phyloP scores from a whole-genome alignment of 2,329 filamentous ascomycete genomes.

The Talaromyces sp. region DNA sequence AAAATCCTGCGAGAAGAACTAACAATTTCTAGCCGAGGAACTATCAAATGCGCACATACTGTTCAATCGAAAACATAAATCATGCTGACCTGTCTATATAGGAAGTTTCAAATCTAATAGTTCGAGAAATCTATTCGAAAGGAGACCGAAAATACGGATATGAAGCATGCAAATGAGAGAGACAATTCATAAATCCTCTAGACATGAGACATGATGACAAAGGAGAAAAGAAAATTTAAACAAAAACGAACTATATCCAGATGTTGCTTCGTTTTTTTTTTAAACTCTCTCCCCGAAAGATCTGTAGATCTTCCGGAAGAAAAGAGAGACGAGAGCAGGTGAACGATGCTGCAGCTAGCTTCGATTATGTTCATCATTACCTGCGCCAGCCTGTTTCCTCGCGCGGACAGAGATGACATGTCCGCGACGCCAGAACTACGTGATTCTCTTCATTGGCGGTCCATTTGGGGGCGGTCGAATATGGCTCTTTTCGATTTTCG shows the following conservation, averaged over 20 bases:
- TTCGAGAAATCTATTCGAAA: neutral
- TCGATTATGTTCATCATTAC: constrained; percentile 1
- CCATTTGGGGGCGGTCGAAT: neutral
- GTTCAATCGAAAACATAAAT: neutral
- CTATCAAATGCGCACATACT: neutral
- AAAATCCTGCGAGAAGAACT: neutral
- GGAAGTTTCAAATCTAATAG: neutral
- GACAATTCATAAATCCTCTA: constrained; percentile 13
- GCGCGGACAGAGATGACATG: neutral
- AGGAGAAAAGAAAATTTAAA: neutral
- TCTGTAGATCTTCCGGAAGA: neutral
- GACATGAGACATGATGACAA: constrained; percentile 8
- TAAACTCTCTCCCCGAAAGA: neutral
- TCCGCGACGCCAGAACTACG: constrained; percentile 2
- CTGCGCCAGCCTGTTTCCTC: neutral
- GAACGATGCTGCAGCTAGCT: constrained; percentile 1
- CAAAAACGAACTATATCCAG: constrained; percentile 5
- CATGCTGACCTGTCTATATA: neutral
- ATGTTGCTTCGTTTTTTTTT: constrained; percentile 9
- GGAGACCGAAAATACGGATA: neutral
- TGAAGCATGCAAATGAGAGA: neutral
- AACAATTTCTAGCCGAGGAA: neutral
- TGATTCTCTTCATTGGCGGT: neutral
- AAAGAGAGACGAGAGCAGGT: constrained; percentile 2
- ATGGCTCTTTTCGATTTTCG: constrained; percentile 1